Conservation (phyloP, 2,329 filamentous ascomycete genomes). For the Ascochyta fabae region DNA sequence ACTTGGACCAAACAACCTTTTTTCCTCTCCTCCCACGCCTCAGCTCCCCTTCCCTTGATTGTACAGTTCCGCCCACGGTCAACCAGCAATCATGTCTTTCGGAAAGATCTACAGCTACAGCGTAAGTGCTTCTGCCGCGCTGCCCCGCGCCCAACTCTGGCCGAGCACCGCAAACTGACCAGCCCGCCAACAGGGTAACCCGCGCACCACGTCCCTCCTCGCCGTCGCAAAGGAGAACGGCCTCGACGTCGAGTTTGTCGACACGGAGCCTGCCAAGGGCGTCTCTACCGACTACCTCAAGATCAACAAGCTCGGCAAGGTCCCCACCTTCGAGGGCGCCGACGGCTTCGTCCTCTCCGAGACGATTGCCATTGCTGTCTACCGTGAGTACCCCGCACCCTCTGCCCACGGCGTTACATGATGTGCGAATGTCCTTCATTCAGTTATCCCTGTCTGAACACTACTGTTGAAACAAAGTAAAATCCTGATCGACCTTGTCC, state of each 20-base stretch:
- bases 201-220: constrained; percentile 85
- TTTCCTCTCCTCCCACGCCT: constrained; percentile 33
- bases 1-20: constrained; percentile 35
- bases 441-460: constrained; percentile 84
- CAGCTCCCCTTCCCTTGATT: constrained; percentile 38
- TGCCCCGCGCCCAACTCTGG: neutral
- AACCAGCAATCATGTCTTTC: constrained; percentile 79
- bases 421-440: constrained; percentile 75
- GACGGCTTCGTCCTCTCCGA: constrained; percentile 92
- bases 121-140: constrained; percentile 50
- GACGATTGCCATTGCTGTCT: constrained; percentile 94
- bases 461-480: constrained; percentile 77
- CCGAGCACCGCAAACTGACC: constrained; percentile 26
- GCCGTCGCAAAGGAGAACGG: constrained; percentile 98
- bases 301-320: constrained; percentile 85
- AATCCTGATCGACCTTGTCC: constrained; percentile 76
- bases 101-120: constrained; percentile 92
- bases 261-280: constrained; percentile 69
- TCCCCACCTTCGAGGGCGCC: constrained; percentile 89
- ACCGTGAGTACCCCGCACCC: constrained; percentile 72
- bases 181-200: constrained; percentile 70
- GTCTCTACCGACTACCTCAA: constrained; percentile 79
- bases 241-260: constrained; percentile 85
- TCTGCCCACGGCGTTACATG: constrained; percentile 37
- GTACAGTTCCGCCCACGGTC: constrained; percentile 31